Percentiles rank a stretch among this genome's conserved stretches.
Evolutionary conservation across 345 rosid species (phyloP).

Genomic region (Barbarea vulgaris): DNA sequence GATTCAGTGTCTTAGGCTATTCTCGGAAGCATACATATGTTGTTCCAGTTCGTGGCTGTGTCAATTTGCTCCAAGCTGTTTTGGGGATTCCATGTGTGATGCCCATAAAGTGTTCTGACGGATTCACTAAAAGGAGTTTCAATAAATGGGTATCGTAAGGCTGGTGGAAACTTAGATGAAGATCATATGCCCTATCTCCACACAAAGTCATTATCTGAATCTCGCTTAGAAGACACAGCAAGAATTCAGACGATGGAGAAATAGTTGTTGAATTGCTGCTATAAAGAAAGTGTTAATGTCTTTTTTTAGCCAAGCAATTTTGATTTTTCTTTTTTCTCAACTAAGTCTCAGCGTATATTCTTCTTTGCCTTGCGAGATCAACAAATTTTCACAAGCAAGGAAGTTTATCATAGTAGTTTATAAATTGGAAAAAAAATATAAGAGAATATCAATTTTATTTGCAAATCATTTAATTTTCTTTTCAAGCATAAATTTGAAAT

Average conservation of each 20-base stretch:
- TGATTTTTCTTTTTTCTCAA: constrained; percentile 30
- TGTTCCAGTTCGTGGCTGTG: no score
- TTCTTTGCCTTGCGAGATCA: constrained; percentile 63
- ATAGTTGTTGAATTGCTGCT: constrained; percentile 71
- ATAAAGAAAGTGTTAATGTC: constrained; percentile 76
- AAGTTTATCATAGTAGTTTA: constrained; percentile 41
- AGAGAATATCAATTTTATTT: background rate
- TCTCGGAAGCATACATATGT: no score
- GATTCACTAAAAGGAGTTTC: no score
- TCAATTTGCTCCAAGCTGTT: no score
- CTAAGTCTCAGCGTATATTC: background rate
- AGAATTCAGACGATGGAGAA: constrained; percentile 64
- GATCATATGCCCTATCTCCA: no score
- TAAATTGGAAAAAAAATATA: background rate
- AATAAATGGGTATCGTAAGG: no score
- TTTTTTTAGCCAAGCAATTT: constrained; percentile 44
- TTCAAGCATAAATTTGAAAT: background rate
- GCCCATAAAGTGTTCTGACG: no score
- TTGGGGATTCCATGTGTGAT: no score
- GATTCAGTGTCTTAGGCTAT: no score
- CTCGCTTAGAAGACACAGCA: constrained; percentile 57
- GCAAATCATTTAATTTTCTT: background rate
- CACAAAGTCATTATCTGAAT: constrained; percentile 60
- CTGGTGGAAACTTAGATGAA: no score
- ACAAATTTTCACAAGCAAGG: constrained; percentile 59